phyloP scores from a whole-genome alignment of 2,329 filamentous ascomycete genomes.

The Cryphonectria carpinicola region DNA sequence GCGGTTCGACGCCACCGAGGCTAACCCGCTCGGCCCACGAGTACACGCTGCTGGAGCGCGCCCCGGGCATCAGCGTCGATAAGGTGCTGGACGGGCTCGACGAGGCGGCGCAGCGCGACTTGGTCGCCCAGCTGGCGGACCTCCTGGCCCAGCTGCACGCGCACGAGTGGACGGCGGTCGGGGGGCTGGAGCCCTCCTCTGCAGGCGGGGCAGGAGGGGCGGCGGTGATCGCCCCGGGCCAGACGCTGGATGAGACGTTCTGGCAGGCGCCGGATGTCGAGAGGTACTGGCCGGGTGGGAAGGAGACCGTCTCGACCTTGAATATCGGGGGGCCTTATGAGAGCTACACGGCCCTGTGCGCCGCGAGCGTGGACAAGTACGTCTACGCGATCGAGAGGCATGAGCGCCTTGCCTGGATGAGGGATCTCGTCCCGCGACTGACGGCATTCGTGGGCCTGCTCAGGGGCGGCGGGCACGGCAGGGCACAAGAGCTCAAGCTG shows the following conservation, averaged over 20 bases:
- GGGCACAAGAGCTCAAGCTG: constrained; percentile 21
- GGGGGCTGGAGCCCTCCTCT: constrained; percentile 35
- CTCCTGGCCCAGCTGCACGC: constrained; percentile 38
- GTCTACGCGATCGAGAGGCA: constrained; percentile 37
- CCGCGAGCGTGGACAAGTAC: constrained; percentile 35
- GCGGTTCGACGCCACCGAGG: constrained; percentile 33
- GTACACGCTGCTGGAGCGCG: constrained; percentile 39
- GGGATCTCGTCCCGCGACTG: constrained; percentile 37
- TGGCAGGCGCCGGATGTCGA: constrained; percentile 40
- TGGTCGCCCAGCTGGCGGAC: constrained; percentile 38
- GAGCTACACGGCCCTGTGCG: constrained; percentile 36
- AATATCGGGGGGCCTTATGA: constrained; percentile 37
- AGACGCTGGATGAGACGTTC: constrained; percentile 41
- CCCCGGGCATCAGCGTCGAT: constrained; percentile 36
- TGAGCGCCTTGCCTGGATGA: constrained; percentile 34
- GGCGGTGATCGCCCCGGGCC: constrained; percentile 31
- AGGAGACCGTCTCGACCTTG: constrained; percentile 33
- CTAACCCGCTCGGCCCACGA: constrained; percentile 39
- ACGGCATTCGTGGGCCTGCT: constrained; percentile 32
- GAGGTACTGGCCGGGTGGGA: constrained; percentile 33
- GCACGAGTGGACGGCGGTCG: constrained; percentile 34
- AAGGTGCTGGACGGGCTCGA: constrained; percentile 36
- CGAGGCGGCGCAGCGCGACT: constrained; percentile 26
- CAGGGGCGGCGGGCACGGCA: not conserved
- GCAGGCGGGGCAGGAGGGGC: constrained; percentile 6